Evolutionary conservation across 2,329 filamentous ascomycete species (phyloP), one percentile per base, ranked within the genome.

Genomic region (Fusarium kyushuense): DNA sequence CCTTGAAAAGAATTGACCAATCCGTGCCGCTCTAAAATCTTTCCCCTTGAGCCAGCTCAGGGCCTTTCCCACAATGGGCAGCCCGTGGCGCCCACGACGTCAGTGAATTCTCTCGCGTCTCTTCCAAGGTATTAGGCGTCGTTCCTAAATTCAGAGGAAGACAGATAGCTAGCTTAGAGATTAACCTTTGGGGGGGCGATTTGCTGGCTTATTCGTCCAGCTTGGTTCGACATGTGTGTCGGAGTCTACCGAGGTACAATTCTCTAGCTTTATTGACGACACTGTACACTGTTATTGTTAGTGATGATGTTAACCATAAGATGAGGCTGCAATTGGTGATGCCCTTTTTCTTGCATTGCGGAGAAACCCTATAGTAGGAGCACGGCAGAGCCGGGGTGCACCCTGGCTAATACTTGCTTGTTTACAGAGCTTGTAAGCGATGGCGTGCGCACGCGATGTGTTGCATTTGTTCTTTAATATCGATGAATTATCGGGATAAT

Each of bases 41-140:
- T 68, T 68, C 68, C 70, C 70, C 67, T 73, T 70, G 64, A 66
- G 12, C 65, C 69, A 57, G 49, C 68, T 59, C 59, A 71, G 61
- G 53, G 58, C 54, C 69, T 66, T 64, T 60, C 53, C 67, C 70
- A 58, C 58, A 73, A 69, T 61, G 55, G 67, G 69, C 55, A 72
- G 56, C 35, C 58, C 56, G 54, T 61, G 55, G 58, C 64, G 64
- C 58, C 55, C 59, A 68, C 67, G 69, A 72, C 67, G 67, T 67
- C 71, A 72, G 71, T 40, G 43, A 59, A 61, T 36, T 45, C 56
- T 47, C 19, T 23, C 19, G 38, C 13, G 42, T 45, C 41, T 13
- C 38, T 47, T 45, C 41, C 58, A 62, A 42, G 43, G 47, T 47
- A 48, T 59, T 47, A 52, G 63, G 48, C 45, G 55, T 49, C 33